Percentiles rank a stretch among this genome's conserved stretches.
phyloP scores from a whole-genome alignment of 352 stramenopile species.

The Phytophthora syringae region DNA sequence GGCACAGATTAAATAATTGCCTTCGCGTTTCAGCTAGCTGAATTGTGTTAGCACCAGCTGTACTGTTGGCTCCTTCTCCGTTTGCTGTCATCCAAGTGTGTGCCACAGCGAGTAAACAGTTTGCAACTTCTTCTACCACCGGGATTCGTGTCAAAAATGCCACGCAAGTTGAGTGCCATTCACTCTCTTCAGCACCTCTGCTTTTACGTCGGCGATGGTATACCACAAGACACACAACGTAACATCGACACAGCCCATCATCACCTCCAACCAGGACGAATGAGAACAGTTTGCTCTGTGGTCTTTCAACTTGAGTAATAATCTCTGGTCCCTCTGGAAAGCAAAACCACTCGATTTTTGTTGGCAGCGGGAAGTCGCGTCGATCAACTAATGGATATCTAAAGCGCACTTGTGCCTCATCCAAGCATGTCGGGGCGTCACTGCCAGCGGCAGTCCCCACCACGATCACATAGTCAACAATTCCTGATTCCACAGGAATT shows the following conservation, averaged over 20 bases:
- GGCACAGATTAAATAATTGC: constrained; percentile 59
- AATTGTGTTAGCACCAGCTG: neutral
- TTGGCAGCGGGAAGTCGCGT: constrained; percentile 71
- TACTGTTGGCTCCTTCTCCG: neutral
- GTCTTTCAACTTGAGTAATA: constrained; percentile 49
- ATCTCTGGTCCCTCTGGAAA: constrained; percentile 77
- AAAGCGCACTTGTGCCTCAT: constrained; percentile 70
- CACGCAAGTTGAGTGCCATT: constrained; percentile 77
- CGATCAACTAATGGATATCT: constrained; percentile 66
- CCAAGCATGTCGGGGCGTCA: constrained; percentile 6
- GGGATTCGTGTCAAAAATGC: constrained; percentile 77
- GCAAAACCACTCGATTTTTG: constrained; percentile 92
- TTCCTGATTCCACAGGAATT: constrained; percentile 56
- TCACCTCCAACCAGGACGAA: constrained; percentile 80
- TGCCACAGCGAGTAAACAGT: constrained; percentile 63
- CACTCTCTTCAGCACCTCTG: constrained; percentile 20
- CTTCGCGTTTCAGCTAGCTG: constrained; percentile 31
- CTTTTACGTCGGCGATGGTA: constrained; percentile 51
- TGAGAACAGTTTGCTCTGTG: constrained; percentile 69
- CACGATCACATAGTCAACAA: constrained; percentile 85
- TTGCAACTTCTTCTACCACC: constrained; percentile 57
- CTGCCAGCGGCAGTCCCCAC: constrained; percentile 40
- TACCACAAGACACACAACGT: constrained; percentile 74
- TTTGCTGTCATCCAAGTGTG: constrained; percentile 52
- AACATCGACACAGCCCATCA: constrained; percentile 76